Evolutionary conservation across 345 rosid species (phyloP).

Genomic region (Eucalyptus pauciflora): DNA sequence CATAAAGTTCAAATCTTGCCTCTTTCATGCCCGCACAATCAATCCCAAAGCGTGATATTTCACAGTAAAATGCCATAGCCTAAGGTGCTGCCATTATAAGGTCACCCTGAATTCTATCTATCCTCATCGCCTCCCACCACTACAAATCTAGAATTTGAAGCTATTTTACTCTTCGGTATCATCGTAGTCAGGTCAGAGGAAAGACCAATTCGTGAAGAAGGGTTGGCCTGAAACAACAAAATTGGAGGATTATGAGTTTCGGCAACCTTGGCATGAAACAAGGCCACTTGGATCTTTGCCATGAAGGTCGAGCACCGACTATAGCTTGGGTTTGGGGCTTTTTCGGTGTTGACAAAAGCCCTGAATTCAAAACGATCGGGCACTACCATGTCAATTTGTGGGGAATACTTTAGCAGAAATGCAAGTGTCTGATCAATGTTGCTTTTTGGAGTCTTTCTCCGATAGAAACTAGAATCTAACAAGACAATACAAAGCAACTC

Average conservation of each 20-base stretch:
- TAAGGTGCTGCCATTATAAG: not conserved
- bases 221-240: too few relatives aligned
- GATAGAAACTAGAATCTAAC: too few relatives aligned
- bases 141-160: not conserved
- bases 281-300: too few relatives aligned
- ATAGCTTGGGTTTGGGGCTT: not conserved
- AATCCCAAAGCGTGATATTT: not conserved
- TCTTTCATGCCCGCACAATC: not conserved
- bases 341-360: not conserved
- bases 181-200: rapidly evolving
- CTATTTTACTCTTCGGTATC: too few relatives aligned
- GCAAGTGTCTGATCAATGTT: too few relatives aligned
- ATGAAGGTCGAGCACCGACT: not conserved
- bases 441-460: too few relatives aligned
- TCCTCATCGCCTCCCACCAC: not conserved
- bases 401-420: not conserved
- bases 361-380: not conserved
- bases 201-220: too few relatives aligned
- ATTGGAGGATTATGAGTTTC: too few relatives aligned
- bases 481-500: too few relatives aligned
- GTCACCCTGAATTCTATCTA: not conserved
- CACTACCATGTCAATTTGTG: not conserved
- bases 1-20: not conserved
- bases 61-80: not conserved
- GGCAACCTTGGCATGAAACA: too few relatives aligned